phyloP scores from a whole-genome alignment of 2,329 filamentous ascomycete genomes.

The Chalaropsis ovoidea region DNA sequence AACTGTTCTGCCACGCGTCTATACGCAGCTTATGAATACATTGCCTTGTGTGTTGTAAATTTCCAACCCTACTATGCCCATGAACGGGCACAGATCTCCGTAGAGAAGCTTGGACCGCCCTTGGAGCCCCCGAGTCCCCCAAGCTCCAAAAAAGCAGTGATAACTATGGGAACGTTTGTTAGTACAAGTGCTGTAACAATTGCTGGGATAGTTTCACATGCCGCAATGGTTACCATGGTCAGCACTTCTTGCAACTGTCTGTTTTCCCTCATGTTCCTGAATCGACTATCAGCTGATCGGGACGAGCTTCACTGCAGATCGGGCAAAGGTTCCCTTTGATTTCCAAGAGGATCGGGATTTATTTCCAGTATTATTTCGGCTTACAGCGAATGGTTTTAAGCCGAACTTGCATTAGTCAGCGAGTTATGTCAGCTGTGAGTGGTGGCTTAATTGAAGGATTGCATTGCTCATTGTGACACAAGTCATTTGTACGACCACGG shows the following conservation, averaged over 20 bases:
- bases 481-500: too few relatives aligned
- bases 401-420: not conserved
- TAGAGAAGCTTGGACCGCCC: conserved; percentile 34
- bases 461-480: not conserved
- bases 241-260: too few relatives aligned
- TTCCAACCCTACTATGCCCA: not conserved
- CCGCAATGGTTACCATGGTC: conserved; percentile 34
- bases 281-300: too few relatives aligned
- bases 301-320: not conserved
- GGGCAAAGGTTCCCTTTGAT: not conserved
- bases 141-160: conserved; percentile 25
- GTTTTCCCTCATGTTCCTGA: too few relatives aligned
- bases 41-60: not conserved
- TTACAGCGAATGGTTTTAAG: not conserved
- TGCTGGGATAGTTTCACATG: not conserved
- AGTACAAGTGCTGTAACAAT: not conserved
- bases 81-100: conserved; percentile 39
- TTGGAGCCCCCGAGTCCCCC: not conserved
- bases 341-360: not conserved
- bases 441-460: not conserved
- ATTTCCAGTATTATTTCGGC: not conserved
- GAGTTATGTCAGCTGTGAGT: not conserved
- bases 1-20: not conserved
- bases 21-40: not conserved
- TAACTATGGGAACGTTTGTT: too few relatives aligned